A percentile compares a stretch with the other conserved stretches of the same genome.
These are phyloP conservation scores for Russula lepida DNA, from an alignment of 768 basidiomycete genomes.

Conservation along the genomic window DNA sequence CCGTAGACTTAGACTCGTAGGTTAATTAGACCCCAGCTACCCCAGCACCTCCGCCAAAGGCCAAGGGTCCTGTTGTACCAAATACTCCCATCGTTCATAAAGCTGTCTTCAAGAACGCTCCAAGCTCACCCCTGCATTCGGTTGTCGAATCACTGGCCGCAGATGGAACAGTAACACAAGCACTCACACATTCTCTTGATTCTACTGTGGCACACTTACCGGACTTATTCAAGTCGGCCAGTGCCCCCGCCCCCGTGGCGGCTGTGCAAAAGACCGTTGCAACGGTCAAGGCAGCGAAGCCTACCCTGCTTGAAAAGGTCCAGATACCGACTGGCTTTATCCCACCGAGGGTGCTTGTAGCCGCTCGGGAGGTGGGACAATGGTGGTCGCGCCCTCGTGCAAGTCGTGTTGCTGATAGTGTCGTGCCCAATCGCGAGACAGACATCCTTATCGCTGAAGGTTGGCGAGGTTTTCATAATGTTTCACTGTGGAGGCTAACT, in stretches of 20 bases:
- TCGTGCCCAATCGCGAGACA: slow-evolving; percentile 52
- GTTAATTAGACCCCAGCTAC: slow-evolving; percentile 23
- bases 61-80: slow-evolving; percentile 33
- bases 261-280: slow-evolving; percentile 25
- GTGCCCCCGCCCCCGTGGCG: slow-evolving; percentile 8
- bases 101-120: slow-evolving; percentile 38
- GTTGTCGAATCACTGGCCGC: slow-evolving; percentile 52
- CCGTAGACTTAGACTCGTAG: slow-evolving; percentile 9
- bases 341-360: slow-evolving; percentile 29
- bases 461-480: slow-evolving; percentile 23
- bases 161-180: slow-evolving; percentile 36
- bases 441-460: slow-evolving; percentile 58
- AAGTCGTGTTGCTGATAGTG: slow-evolving; percentile 44
- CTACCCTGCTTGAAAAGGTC: not conserved
- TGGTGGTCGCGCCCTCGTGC: slow-evolving; percentile 57
- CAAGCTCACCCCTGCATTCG: slow-evolving; percentile 42
- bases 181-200: slow-evolving; percentile 43
- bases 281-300: slow-evolving; percentile 19
- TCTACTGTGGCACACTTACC: slow-evolving; percentile 41
- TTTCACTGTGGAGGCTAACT: not conserved
- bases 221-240: slow-evolving; percentile 35
- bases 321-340: slow-evolving; percentile 4
- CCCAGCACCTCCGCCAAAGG: slow-evolving; percentile 26
- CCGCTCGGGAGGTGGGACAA: slow-evolving; percentile 22
- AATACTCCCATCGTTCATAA: slow-evolving; percentile 32